Evolutionary conservation across 2,329 filamentous ascomycete genomes (phyloP), one percentile per base, ranked within the genome.

Genomic region (Penicillium palitans): DNA sequence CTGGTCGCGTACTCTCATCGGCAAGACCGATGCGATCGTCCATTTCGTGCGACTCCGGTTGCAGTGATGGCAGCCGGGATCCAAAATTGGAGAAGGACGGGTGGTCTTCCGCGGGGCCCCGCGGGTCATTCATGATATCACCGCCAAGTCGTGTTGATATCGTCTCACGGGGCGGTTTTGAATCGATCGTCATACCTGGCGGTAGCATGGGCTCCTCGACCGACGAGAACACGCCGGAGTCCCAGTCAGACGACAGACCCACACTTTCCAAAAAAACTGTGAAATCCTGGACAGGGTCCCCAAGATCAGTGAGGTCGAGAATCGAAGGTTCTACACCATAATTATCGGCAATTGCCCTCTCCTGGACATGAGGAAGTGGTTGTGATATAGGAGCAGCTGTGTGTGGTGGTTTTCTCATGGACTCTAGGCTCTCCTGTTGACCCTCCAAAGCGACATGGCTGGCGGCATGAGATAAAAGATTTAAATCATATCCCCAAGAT

Each of bases 401-500:
- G 46, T 72, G 69, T 12, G 69, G 63, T 35, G 73, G 64, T 61
- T 76, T 76, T 55, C 73, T 72, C 40, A 76, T 65, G 4, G 72
- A 68, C 56, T 76, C 73, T 48, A 76, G 60, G 54, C 64, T 71
- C 61, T 77, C 75, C 61, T 78, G 75, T 60, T 80, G 77, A 17
- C 76, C 75, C 61, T 79, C 78, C 31, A 79, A 72, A 24, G 78
- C 78, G 40, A 80, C 78, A 72, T 80, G 78, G 56, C 78, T 80
- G 12, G 78, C 78, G 27, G 78, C 78, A 68, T 80, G 78, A 10
- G 78, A 80, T 33, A 80, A 68, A 17, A 80, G 70, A 58, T 80
- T 80, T 57, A 80, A 64, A 57, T 80, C 78, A 62, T 80, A 80
- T n/a, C 78, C 78, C 78, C 78, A 80, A 6, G 78, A 79, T 5